Evolutionary conservation across 768 basidiomycete genomes (phyloP).

Genomic region (Leucosporidium scottii): DNA sequence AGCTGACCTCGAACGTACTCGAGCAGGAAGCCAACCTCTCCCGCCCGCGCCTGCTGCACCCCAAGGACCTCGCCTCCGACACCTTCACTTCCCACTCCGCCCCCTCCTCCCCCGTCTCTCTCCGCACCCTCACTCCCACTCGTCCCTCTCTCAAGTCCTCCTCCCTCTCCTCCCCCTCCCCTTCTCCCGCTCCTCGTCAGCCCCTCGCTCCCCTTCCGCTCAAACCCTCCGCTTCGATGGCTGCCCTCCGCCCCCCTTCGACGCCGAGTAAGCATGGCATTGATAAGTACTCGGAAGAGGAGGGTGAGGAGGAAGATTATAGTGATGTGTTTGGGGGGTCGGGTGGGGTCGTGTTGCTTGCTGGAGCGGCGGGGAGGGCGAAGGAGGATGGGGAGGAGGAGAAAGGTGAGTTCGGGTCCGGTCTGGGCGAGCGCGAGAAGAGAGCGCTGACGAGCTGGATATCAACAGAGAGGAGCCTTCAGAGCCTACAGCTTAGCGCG

Average conservation of each 20-base stretch:
- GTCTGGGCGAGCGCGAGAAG: background rate
- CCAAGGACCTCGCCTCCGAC: constrained; percentile 55
- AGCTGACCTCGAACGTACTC: no score
- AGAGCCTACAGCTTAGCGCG: constrained; percentile 76
- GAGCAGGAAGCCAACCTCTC: constrained; percentile 61
- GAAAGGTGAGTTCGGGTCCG: no score
- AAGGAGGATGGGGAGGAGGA: no score
- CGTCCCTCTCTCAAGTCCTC: background rate
- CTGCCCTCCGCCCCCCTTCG: background rate
- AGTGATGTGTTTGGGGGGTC: constrained; percentile 74
- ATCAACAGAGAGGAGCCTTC: background rate
- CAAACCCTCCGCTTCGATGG: background rate
- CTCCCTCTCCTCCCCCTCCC: background rate
- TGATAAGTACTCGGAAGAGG: constrained; percentile 39
- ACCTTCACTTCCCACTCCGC: constrained; percentile 9
- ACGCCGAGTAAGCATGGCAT: constrained; percentile 15
- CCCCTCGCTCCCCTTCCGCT: background rate
- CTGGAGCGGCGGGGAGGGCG: no score
- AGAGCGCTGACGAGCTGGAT: background rate
- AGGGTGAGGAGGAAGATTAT: constrained; percentile 85
- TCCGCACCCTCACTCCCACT: constrained; percentile 1
- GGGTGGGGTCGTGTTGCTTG: background rate
- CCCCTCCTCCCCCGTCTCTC: constrained; percentile 7
- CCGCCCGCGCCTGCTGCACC: constrained; percentile 74
- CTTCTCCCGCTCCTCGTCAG: background rate